These are phyloP conservation scores for Serendipita indica DNA, from an alignment of 768 basidiomycete species.

Conservation along the genomic window DNA sequence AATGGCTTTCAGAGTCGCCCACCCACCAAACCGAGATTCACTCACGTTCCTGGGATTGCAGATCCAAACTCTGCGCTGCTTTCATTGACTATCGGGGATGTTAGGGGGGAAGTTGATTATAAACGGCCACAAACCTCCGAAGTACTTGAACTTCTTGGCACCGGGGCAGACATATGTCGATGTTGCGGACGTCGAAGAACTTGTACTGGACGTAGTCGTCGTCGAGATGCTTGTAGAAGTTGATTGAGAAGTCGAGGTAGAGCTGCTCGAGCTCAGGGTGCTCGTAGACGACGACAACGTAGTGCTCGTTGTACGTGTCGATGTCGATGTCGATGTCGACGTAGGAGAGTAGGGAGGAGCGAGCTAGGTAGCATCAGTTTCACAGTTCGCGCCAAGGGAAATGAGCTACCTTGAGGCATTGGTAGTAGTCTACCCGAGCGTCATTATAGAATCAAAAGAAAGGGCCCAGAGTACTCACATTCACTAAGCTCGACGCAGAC, in stretches of 20 bases:
- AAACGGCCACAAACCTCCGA: slow-evolving; percentile 24
- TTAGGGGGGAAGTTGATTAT: background rate
- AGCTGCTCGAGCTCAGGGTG: slow-evolving; percentile 17
- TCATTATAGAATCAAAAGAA: background rate
- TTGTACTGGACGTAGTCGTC: background rate
- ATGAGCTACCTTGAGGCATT: background rate
- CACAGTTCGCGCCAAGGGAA: background rate
- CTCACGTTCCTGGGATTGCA: slow-evolving; percentile 31
- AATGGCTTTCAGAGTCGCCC: background rate
- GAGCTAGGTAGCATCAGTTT: background rate
- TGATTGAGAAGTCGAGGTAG: background rate
- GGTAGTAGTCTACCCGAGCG: background rate
- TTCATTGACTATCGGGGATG: slow-evolving; percentile 30
- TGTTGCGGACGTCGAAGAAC: background rate
- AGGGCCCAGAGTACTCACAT: background rate
- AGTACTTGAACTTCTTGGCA: slow-evolving; percentile 44
- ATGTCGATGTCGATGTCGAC: slow-evolving; percentile 16
- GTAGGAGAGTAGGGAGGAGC: slow-evolving; percentile 12
- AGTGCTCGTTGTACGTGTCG: slow-evolving; percentile 21
- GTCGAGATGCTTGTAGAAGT: background rate
- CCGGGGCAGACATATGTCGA: slow-evolving; percentile 24
- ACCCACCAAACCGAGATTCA: no score
- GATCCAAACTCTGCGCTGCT: slow-evolving; percentile 48
- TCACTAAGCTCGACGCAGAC: background rate
- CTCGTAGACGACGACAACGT: slow-evolving; percentile 19